phyloP scores from a whole-genome alignment of 75 land plant genomes.

The Selaginella moellendorffii region DNA sequence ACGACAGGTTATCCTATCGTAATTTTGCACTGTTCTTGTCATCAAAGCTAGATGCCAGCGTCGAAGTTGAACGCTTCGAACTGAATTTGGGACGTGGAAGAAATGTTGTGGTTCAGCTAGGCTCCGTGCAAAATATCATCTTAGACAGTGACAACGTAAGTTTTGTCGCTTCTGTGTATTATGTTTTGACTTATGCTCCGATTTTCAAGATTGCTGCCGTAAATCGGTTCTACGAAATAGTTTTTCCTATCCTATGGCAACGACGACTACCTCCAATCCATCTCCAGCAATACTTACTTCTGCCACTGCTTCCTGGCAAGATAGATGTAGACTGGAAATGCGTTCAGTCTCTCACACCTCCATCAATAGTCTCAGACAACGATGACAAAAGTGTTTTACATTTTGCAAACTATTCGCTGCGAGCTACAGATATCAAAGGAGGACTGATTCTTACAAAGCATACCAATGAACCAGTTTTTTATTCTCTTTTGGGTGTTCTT shows the following conservation, averaged over 20 bases:
- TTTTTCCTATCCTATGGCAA: background rate
- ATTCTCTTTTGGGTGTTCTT: too few species aligned
- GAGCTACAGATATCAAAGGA: too few species aligned
- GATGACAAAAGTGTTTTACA: slow-evolving; percentile 13
- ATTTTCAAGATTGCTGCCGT: background rate
- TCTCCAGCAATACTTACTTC: background rate
- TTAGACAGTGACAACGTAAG: slow-evolving; percentile 17
- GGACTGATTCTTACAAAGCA: too few species aligned
- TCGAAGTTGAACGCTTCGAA: slow-evolving; percentile 38
- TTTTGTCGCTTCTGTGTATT: too few species aligned
- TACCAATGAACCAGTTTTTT: too few species aligned
- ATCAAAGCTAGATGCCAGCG: slow-evolving; percentile 43
- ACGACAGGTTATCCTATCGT: slow-evolving; percentile 40
- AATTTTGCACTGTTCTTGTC: slow-evolving; percentile 66
- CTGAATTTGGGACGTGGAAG: slow-evolving; percentile 55
- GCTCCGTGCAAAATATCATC: slow-evolving; percentile 23
- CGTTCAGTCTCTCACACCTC: too few species aligned
- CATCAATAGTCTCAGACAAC: too few species aligned
- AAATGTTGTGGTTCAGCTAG: slow-evolving; percentile 39
- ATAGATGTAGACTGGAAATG: background rate
- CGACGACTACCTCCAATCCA: too few species aligned
- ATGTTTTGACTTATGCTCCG: too few species aligned
- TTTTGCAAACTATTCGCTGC: slow-evolving; percentile 36
- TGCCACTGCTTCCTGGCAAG: background rate
- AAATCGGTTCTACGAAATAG: background rate